Evolutionary conservation across 768 basidiomycete genomes (phyloP).

Genomic region (Baorangia bicolor): DNA sequence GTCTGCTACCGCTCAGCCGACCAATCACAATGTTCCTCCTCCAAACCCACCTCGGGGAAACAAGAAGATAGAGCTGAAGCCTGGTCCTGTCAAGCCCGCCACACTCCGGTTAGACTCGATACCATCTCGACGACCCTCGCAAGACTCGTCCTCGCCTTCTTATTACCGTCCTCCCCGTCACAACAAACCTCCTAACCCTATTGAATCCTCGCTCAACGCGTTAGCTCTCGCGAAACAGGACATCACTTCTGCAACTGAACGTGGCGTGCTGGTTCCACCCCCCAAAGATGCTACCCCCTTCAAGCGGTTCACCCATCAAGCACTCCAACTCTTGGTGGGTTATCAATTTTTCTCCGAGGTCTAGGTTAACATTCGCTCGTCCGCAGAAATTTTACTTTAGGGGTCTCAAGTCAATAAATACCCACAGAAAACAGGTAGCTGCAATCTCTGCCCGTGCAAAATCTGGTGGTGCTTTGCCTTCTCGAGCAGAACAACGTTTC

Average conservation of each 20-base stretch:
- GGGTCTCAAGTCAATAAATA: conserved; percentile 70
- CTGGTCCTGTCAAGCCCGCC: conserved; percentile 55
- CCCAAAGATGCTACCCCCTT: conserved; percentile 60
- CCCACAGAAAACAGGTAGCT: conserved; percentile 53
- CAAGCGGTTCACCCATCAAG: conserved; percentile 49
- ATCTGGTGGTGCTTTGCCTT: conserved; percentile 59
- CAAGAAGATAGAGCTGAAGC: conserved; percentile 58
- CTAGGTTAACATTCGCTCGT: not conserved
- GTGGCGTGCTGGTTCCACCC: conserved; percentile 67
- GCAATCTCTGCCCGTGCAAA: conserved; percentile 56
- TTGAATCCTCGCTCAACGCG: conserved; percentile 26
- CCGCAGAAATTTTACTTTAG: conserved; percentile 80
- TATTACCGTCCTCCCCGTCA: conserved; percentile 28
- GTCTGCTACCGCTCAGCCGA: conserved; percentile 13
- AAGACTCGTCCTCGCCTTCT: conserved; percentile 25
- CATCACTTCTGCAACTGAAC: conserved; percentile 60
- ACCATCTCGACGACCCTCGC: conserved; percentile 21
- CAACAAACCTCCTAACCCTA: conserved; percentile 16
- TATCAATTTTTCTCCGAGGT: not conserved
- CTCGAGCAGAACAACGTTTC: conserved; percentile 68
- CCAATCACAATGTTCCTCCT: conserved; percentile 27
- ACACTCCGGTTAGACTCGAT: conserved; percentile 21
- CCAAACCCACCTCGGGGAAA: conserved; percentile 35
- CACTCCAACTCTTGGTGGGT: conserved; percentile 46
- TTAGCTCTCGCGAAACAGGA: conserved; percentile 61